Conservation (phyloP, 106 monocot species). For the Platanthera guangdongensis region DNA sequence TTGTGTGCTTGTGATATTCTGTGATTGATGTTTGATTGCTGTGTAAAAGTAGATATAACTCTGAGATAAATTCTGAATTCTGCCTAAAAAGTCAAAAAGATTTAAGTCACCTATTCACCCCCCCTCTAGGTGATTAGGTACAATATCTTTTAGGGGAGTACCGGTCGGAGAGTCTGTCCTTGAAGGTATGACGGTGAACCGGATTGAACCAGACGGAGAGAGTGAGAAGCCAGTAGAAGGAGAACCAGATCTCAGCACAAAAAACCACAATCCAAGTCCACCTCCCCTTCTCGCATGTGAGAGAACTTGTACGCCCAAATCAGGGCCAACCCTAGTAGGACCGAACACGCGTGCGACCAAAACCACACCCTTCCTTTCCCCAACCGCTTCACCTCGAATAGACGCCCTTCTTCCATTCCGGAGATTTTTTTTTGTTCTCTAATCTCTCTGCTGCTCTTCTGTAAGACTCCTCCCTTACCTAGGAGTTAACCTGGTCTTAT, state of each 20-base stretch:
- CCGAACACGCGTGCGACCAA: constrained; percentile 21
- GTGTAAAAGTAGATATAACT: no score
- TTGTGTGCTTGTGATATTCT: no score
- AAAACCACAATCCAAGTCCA: constrained; percentile 44
- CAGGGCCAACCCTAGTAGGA: constrained; percentile 22
- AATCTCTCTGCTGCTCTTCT: not conserved
- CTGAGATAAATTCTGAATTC: no score
- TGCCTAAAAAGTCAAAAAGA: no score
- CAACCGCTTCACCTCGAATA: constrained; percentile 29
- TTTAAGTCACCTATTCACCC: no score
- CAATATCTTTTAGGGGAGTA: no score
- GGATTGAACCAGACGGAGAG: constrained; percentile 51
- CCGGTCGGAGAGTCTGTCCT: constrained; percentile 35
- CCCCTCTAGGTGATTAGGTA: no score
- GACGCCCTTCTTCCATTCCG: constrained; percentile 5
- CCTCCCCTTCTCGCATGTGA: constrained; percentile 16
- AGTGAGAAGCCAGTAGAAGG: constrained; percentile 55
- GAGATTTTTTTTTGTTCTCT: not conserved
- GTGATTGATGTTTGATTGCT: no score
- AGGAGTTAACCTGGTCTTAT: no score
- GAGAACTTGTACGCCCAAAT: constrained; percentile 34
- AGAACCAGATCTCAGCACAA: constrained; percentile 50
- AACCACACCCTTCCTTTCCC: constrained; percentile 26
- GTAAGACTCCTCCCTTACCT: no score
- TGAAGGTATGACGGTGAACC: constrained; percentile 33